A percentile compares a stretch with the other conserved stretches of the same genome.
phyloP scores from a whole-genome alignment of 2,329 filamentous ascomycete species.

The Fusarium musae region DNA sequence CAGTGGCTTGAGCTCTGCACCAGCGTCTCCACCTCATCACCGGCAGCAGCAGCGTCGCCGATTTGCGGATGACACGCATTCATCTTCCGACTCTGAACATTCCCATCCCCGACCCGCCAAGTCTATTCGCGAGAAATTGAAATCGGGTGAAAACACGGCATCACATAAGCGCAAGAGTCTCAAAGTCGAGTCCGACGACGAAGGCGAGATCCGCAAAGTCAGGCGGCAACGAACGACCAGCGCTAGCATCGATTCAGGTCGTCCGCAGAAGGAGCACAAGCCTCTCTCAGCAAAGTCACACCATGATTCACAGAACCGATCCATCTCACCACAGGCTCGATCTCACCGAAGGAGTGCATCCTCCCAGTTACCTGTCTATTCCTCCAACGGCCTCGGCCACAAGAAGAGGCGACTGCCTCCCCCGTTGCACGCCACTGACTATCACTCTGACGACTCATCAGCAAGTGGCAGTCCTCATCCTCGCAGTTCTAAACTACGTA shows the following conservation, averaged over 20 bases:
- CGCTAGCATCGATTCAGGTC: constrained; percentile 51
- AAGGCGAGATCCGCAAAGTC: constrained; percentile 63
- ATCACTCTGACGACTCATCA: constrained; percentile 75
- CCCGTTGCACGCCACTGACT: constrained; percentile 70
- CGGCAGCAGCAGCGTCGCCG: constrained; percentile 48
- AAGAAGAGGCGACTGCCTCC: constrained; percentile 72
- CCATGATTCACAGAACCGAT: constrained; percentile 54
- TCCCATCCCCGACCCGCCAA: constrained; percentile 57
- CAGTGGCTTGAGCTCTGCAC: constrained; percentile 68
- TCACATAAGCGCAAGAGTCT: constrained; percentile 65
- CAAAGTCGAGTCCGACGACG: constrained; percentile 68
- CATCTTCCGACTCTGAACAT: constrained; percentile 66
- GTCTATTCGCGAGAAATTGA: constrained; percentile 59
- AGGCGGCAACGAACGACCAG: constrained; percentile 65
- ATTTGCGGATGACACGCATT: constrained; percentile 53
- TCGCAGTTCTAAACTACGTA: constrained; percentile 67
- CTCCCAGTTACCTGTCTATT: constrained; percentile 67
- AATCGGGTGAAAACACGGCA: constrained; percentile 58
- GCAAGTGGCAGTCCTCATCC: constrained; percentile 69
- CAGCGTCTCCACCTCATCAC: constrained; percentile 62
- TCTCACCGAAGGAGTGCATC: constrained; percentile 72
- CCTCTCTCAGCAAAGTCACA: constrained; percentile 46
- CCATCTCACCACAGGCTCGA: constrained; percentile 68
- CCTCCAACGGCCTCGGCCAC: constrained; percentile 64
- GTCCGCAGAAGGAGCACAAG: constrained; percentile 50